These are phyloP conservation scores for Paxillus rubicundulus DNA, from an alignment of 768 basidiomycete species.

Conservation along the genomic window DNA sequence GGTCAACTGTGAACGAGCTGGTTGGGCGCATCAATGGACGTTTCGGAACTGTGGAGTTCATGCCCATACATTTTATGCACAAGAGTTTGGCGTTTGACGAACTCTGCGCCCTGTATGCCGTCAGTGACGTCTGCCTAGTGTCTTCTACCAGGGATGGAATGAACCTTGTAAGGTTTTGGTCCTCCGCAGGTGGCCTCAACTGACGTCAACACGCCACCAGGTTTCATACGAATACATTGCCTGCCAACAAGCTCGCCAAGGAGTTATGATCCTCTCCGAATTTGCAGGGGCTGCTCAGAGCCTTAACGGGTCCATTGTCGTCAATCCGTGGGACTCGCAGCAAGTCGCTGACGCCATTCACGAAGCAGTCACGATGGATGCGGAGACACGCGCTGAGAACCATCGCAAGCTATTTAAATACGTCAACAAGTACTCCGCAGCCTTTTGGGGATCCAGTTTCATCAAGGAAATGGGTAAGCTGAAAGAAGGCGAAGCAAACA, in stretches of 20 bases:
- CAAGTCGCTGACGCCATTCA: constrained; percentile 97
- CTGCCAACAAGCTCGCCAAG: constrained; percentile 88
- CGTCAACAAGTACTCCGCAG: constrained; percentile 90
- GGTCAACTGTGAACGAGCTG: constrained; percentile 94
- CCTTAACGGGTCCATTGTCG: constrained; percentile 92
- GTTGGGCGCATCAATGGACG: constrained; percentile 98
- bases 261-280: constrained; percentile 97
- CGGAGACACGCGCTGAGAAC: constrained; percentile 82
- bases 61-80: constrained; percentile 99
- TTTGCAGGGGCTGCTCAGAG: constrained; percentile 97
- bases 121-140: constrained; percentile 95
- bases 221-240: constrained; percentile 99
- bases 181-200: constrained; percentile 5
- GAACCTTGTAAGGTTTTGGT: constrained; percentile 76
- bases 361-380: constrained; percentile 88
- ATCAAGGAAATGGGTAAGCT: constrained; percentile 80
- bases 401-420: constrained; percentile 96
- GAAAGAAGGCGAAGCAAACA: constrained; percentile 37
- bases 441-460: constrained; percentile 90
- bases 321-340: constrained; percentile 99
- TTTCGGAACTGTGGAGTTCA: constrained; percentile 98
- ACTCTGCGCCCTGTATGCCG: constrained; percentile 94
- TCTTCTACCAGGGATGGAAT: constrained; percentile 96
- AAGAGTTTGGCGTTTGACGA: constrained; percentile 92
- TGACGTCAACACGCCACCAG: constrained; percentile 39